Base-by-base conservation (phyloP, 495 filamentous ascomycete genomes). In the Penicillium nucicola region DNA sequence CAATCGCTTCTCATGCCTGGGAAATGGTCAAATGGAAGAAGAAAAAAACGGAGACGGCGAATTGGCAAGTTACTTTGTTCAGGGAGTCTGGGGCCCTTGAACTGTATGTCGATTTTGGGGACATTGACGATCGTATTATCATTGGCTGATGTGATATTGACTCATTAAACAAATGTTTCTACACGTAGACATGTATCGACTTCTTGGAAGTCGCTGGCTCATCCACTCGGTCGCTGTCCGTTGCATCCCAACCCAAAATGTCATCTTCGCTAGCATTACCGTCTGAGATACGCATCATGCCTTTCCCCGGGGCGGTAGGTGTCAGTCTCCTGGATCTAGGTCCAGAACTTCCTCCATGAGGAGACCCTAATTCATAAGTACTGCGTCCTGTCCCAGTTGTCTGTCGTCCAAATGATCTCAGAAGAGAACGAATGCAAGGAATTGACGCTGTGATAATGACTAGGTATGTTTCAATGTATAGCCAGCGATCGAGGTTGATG, bases 1-100 rank as follows among this genome's bases (percentile, higher is more conserved):
- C 7, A 80, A 80, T 42, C 57, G 71, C 12, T 79, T 80, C 56
- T 50, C 60, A 8, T 79, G 64, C 57, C 37, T 80, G 35, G 77
- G 77, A 1, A 77, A 78, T 56, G 77, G 78, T 2, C 45, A 36
- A 36, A 46, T 46, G 12, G 42, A 33, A 2, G 28, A 48, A 17
- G 53, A 56, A 22, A 40, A 45, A 37, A 13, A 39, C n/a, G 46
- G 48, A 13, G 17, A n/a, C 6, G 42, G 42, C 10, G 53, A 56
- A 12, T 19, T 56, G 46, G 45, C 52, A 30, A 9, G 10, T 9
- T 28, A 28, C 25, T 28, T 28, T 28, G 25, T 28, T 28, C 25
- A 28, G 7, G 25, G 25, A 5, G 7, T 28, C 10, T 28, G 25
- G 25, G 25, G 25, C 5, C 25, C 25, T 28, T 28, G 25, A 28